These are phyloP conservation scores for Mycena polygramma DNA, from an alignment of 768 basidiomycete genomes.

Conservation along the genomic window DNA sequence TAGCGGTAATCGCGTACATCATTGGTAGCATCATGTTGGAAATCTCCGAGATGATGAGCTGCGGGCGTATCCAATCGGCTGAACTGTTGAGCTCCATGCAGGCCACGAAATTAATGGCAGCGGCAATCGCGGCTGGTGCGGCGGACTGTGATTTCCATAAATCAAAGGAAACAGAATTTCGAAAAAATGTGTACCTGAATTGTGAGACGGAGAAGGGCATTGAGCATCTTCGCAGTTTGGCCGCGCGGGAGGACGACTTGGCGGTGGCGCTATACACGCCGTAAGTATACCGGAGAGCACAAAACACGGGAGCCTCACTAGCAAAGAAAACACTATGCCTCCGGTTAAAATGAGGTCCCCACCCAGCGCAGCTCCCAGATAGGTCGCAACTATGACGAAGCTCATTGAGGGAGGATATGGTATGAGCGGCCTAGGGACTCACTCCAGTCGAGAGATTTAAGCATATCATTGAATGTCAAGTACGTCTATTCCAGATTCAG, in stretches of 20 bases:
- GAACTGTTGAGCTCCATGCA: background rate
- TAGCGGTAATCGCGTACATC: constrained; percentile 11
- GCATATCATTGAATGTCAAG: no score
- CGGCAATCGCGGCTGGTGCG: background rate
- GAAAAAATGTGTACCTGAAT: background rate
- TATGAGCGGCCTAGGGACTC: no score
- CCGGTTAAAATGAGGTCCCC: background rate
- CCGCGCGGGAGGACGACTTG: background rate
- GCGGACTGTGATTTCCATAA: background rate
- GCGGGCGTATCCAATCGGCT: no score
- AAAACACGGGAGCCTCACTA: no score
- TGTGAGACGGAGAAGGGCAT: background rate
- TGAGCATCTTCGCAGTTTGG: background rate
- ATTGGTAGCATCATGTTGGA: constrained; percentile 5
- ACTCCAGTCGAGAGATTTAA: background rate
- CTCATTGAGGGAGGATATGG: no score
- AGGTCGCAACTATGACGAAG: background rate
- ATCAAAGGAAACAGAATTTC: no score
- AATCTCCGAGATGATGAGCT: background rate
- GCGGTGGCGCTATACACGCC: background rate
- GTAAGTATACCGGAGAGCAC: no score
- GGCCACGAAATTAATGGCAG: background rate
- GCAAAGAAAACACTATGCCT: background rate
- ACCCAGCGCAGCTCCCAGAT: background rate
- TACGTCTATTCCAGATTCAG: no score